Conservation (phyloP, 495 filamentous ascomycete species). For the Pyrenopolyporus hunteri region DNA sequence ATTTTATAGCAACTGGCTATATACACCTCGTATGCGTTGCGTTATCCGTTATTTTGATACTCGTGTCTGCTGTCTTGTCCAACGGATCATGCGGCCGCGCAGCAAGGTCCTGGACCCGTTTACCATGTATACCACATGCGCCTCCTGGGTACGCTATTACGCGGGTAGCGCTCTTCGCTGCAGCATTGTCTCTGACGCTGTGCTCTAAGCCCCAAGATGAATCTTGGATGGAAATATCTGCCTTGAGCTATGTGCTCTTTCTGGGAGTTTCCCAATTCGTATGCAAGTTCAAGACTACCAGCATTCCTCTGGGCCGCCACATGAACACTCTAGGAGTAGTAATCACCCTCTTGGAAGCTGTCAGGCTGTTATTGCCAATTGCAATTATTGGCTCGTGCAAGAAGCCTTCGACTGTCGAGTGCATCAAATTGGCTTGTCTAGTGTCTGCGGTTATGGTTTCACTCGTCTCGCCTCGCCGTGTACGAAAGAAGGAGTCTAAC, state of each 20-base stretch:
- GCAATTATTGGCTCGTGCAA: constrained; percentile 14
- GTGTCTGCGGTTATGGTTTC: constrained; percentile 6
- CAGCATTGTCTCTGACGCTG: constrained; percentile 12
- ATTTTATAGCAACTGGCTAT: constrained; percentile 16
- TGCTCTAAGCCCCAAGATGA: constrained; percentile 10
- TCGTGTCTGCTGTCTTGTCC: constrained; percentile 1
- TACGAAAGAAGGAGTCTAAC: constrained; percentile 8
- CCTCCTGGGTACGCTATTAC: constrained; percentile 11
- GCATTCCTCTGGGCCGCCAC: constrained; percentile 4
- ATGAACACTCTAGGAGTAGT: constrained; percentile 1
- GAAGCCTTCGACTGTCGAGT: constrained; percentile 8
- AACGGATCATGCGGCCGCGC: constrained; percentile 3
- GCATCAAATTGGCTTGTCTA: constrained; percentile 13
- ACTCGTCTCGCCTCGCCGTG: constrained; percentile 9
- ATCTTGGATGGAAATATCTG: constrained; percentile 10
- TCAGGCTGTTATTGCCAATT: constrained; percentile 12
- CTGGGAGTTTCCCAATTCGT: constrained; percentile 10
- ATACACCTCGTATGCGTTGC: constrained; percentile 14
- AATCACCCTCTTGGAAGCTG: constrained; percentile 5
- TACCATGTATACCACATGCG: background rate
- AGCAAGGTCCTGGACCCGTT: background rate
- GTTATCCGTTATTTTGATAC: constrained; percentile 11
- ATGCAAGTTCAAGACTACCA: background rate
- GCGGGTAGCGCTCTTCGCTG: constrained; percentile 6
- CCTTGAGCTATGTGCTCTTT: constrained; percentile 14